Evolutionary conservation across 1,139 yeast genomes (phyloP).

Genomic region (Pichia sp.): DNA sequence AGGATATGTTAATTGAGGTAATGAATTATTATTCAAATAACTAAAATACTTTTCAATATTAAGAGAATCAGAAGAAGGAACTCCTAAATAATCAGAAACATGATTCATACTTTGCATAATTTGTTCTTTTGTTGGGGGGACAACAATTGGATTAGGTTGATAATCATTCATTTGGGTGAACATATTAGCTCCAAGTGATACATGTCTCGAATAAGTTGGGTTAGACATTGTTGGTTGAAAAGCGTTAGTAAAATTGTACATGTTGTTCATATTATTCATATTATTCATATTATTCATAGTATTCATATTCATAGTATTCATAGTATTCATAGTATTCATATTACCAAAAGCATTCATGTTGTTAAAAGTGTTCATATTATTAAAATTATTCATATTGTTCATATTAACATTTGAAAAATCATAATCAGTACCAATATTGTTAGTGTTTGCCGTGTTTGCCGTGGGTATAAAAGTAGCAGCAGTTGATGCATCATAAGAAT

Average conservation of each 20-base stretch:
- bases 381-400: neutral
- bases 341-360: neutral
- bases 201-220: too few species aligned
- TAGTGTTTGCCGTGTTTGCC: neutral
- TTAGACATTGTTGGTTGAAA: too few species aligned
- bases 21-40: constrained; percentile 19
- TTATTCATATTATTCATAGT: too few species aligned
- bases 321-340: constrained; percentile 11
- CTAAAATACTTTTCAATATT: constrained; percentile 22
- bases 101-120: constrained; percentile 2
- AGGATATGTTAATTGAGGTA: constrained; percentile 28
- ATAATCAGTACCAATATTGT: neutral
- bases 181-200: too few species aligned
- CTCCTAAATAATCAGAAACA: constrained; percentile 22
- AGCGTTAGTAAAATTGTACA: too few species aligned
- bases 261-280: too few species aligned
- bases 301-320: neutral
- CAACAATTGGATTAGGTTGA: constrained; percentile 1
- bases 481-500: constrained; percentile 20
- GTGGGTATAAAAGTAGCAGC: constrained; percentile 8
- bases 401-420: neutral
- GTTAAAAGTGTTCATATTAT: constrained; percentile 11
- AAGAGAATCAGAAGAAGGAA: constrained; percentile 22
- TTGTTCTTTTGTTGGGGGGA: constrained; percentile 9
- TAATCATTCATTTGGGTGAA: too few species aligned